A percentile compares a stretch with the other conserved stretches of the same genome.
These are phyloP conservation scores for Fusarium sp. DNA, from an alignment of 2,329 filamentous ascomycete species.

Conservation along the genomic window DNA sequence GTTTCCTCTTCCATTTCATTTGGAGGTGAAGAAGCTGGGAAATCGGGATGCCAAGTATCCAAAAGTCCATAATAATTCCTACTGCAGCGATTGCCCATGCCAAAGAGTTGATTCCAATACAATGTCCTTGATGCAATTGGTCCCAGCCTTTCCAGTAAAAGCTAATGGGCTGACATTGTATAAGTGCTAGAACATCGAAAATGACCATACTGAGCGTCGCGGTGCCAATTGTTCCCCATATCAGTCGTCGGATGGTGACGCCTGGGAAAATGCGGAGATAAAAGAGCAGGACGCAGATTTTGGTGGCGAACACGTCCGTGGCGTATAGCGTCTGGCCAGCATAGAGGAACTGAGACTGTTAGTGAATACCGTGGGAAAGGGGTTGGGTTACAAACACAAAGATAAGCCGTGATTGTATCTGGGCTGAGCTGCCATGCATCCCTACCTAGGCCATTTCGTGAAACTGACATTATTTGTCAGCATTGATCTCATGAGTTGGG, in stretches of 20 bases:
- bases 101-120: conserved; percentile 17
- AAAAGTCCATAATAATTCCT: neutral
- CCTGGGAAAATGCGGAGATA: conserved; percentile 31
- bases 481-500: rapidly evolving
- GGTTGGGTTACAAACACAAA: neutral
- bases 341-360: conserved; percentile 10
- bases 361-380: rapidly evolving
- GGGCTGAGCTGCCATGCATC: conserved; percentile 19
- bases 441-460: conserved; percentile 8
- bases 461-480: conserved; percentile 1
- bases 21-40: conserved; percentile 1
- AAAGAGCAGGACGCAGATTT: conserved; percentile 18
- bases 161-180: conserved; percentile 18
- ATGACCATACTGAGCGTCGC: neutral
- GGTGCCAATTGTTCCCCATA: conserved; percentile 17
- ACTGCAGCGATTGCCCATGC: conserved; percentile 24
- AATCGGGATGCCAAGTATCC: conserved; percentile 6
- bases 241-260: neutral
- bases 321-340: conserved; percentile 18
- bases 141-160: conserved; percentile 28
- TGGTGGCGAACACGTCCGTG: conserved; percentile 6
- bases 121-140: conserved; percentile 8
- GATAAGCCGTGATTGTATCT: conserved; percentile 1
- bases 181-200: conserved; percentile 4
- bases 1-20: conserved; percentile 17